Conservation (phyloP, 2,329 filamentous ascomycete species). For the Alternaria alternata region DNA sequence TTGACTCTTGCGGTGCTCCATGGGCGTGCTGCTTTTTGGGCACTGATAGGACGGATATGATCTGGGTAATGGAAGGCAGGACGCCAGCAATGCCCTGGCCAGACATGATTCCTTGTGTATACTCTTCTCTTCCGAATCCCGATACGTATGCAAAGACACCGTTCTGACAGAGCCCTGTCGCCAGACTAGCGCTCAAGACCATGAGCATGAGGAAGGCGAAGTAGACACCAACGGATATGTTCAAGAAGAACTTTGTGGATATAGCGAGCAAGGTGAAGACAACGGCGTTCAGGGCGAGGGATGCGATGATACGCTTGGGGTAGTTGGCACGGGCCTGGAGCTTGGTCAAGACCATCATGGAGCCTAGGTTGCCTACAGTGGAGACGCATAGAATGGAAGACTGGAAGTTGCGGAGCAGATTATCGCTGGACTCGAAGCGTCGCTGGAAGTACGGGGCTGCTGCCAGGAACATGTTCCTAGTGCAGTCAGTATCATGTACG, state of each 20-base stretch:
- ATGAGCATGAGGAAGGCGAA: conserved; percentile 83
- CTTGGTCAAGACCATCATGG: conserved; percentile 79
- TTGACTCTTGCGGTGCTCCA: conserved; percentile 52
- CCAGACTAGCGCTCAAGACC: conserved; percentile 80
- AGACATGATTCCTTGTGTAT: conserved; percentile 95
- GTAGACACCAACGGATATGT: conserved; percentile 70
- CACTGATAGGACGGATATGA: conserved; percentile 78
- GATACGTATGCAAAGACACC: conserved; percentile 91
- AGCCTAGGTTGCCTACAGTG: conserved; percentile 79
- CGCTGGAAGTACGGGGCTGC: conserved; percentile 91
- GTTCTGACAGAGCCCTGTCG: conserved; percentile 88
- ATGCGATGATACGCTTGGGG: conserved; percentile 80
- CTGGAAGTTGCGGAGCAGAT: conserved; percentile 84
- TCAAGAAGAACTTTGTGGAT: conserved; percentile 75
- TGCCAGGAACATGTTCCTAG: conserved; percentile 97
- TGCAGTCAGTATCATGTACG: conserved; percentile 19
- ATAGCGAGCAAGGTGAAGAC: conserved; percentile 80
- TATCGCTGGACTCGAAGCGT: conserved; percentile 75
- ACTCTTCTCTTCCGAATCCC: conserved; percentile 84
- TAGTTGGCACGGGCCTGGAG: conserved; percentile 87
- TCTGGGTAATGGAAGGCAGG: conserved; percentile 85
- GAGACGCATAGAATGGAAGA: conserved; percentile 87
- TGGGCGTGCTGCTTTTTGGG: conserved; percentile 54
- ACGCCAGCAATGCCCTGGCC: conserved; percentile 94
- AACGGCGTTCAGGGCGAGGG: conserved; percentile 78